Evolutionary conservation across 345 rosid species (phyloP), one percentile per base, ranked within the genome.

Genomic region (Combretum micranthum): DNA sequence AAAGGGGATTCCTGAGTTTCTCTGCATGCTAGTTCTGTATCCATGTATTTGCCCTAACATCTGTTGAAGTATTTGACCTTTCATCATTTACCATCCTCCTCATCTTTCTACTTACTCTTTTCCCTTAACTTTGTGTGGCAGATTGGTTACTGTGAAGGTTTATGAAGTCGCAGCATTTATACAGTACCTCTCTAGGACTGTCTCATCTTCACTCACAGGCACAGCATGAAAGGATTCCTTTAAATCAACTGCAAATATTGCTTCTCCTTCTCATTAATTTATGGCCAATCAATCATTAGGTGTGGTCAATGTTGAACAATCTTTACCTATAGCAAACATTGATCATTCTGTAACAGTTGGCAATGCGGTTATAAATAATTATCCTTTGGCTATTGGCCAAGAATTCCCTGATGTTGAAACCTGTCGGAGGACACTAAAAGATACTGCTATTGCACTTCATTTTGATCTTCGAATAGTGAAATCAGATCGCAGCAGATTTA

Each of bases 391-490:
- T 21, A 80, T 89, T 21, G 99, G 99, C 47, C 96, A 75, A 76
- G 95, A 93, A 75, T 93, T 93, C 68, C 86, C 96, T 15, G 92
- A 93, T 79, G 99, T 93, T 46, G 97, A 93, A 78, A 87, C 99
- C 56, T 93, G 99, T 64, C 77, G 99, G 80, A 87, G 99, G 77
- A 67, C 86, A 12, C 69, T 93, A 68, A 93, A 93, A 83, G 99
- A 93, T 68, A 72, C 88, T 64, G 97, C 99, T 23, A 85, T 93
- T 70, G 92, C 99, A 42, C 62, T 89, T 57, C 99, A 93, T 73
- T 93, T 93, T 64, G 97, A 93, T 75, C 90, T 93, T 56, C 83
- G 99, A 47, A 93, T 93, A 55, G 99, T 93, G 44, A 93, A 93
- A 80, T 93, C 99, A 48, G 99, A 89, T 71, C 83, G 97, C 44